Evolutionary conservation across 2,329 filamentous ascomycete genomes (phyloP).

Genomic region (Neurospora crassa): DNA sequence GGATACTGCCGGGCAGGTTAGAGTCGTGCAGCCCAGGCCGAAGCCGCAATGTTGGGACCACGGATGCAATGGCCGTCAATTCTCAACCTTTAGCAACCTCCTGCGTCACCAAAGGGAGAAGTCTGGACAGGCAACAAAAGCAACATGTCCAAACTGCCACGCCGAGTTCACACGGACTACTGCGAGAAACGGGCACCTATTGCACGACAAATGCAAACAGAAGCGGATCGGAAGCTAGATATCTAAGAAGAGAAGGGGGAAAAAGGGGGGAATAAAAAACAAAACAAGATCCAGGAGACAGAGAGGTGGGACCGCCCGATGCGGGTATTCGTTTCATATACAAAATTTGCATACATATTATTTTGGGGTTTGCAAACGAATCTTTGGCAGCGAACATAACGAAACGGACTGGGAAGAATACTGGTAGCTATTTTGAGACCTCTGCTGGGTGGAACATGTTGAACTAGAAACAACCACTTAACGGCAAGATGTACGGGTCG

Average conservation of each 20-base stretch:
- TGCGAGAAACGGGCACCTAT: conserved; percentile 75
- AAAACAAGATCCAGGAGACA: conserved; percentile 5
- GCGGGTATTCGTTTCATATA: neutral
- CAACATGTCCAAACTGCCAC: conserved; percentile 81
- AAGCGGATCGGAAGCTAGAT: conserved; percentile 33
- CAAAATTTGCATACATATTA: conserved; percentile 2
- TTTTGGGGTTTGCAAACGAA: neutral
- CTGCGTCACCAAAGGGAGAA: conserved; percentile 90
- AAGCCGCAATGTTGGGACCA: conserved; percentile 97
- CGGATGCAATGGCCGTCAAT: conserved; percentile 89
- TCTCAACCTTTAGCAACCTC: conserved; percentile 93
- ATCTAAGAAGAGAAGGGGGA: neutral
- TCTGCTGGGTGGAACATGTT: neutral
- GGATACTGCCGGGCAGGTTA: conserved; percentile 37
- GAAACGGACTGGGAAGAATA: neutral
- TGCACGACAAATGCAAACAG: conserved; percentile 89
- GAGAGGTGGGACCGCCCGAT: neutral
- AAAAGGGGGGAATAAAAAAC: neutral
- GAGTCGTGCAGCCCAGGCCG: conserved; percentile 68
- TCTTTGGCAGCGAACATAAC: neutral
- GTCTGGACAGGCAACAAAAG: conserved; percentile 81
- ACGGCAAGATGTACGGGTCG: neutral
- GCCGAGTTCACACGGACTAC: conserved; percentile 86
- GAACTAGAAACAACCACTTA: neutral
- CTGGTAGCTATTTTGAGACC: neutral